Percentiles rank a stretch among this genome's conserved stretches.
Evolutionary conservation across 371 early-diverging fungal species (phyloP).

Genomic region (Syncephalastrum sp.): DNA sequence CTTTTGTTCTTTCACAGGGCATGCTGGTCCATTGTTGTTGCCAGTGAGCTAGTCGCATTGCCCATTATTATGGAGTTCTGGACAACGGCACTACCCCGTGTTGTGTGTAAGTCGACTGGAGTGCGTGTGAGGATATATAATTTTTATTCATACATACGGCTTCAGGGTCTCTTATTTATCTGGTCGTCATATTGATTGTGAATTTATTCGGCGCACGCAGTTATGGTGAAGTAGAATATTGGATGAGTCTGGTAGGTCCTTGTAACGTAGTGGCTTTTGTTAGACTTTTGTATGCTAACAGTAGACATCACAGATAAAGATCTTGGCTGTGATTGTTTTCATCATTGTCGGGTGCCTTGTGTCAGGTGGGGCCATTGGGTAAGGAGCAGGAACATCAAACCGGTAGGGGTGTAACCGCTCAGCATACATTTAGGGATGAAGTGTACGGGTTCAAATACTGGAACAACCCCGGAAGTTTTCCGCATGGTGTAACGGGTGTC

Average conservation of each 20-base stretch:
- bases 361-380: slow-evolving; percentile 45
- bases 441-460: slow-evolving; percentile 73
- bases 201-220: slow-evolving; percentile 61
- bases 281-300: neutral
- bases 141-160: neutral
- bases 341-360: slow-evolving; percentile 64
- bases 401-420: neutral
- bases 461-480: slow-evolving; percentile 71
- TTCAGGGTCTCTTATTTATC: slow-evolving; percentile 36
- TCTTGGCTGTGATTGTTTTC: slow-evolving; percentile 67
- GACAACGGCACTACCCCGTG: slow-evolving; percentile 37
- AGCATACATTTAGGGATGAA: slow-evolving; percentile 35
- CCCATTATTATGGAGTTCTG: slow-evolving; percentile 47
- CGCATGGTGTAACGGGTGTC: slow-evolving; percentile 72
- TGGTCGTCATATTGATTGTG: slow-evolving; percentile 55
- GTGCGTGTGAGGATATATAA: neutral
- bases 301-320: slow-evolving; percentile 47
- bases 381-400: neutral
- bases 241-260: slow-evolving; percentile 18
- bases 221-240: slow-evolving; percentile 58
- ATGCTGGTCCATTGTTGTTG: slow-evolving; percentile 46
- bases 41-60: slow-evolving; percentile 32
- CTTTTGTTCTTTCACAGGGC: slow-evolving; percentile 13
- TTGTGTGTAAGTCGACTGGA: slow-evolving; percentile 36
- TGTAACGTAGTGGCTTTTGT: neutral